Percentiles rank a stretch among this genome's conserved stretches.
phyloP scores from a whole-genome alignment of 2,329 filamentous ascomycete genomes.

The Scopulariopsis brevicaulis region DNA sequence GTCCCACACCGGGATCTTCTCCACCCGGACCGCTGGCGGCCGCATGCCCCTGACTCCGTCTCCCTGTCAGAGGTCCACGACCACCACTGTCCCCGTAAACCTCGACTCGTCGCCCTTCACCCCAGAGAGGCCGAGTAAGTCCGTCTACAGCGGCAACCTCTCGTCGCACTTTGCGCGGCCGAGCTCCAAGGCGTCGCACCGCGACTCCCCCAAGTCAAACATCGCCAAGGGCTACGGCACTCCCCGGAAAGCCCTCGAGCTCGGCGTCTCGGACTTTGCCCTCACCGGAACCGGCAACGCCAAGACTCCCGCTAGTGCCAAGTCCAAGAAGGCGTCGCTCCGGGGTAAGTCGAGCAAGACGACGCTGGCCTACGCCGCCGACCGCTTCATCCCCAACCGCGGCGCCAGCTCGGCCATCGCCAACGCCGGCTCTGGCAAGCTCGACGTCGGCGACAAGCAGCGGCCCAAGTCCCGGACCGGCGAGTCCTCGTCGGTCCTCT shows the following conservation, averaged over 20 bases:
- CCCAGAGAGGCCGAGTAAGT: slow-evolving; percentile 58
- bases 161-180: slow-evolving; percentile 66
- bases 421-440: slow-evolving; percentile 73
- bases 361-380: slow-evolving; percentile 67
- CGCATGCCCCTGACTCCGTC: slow-evolving; percentile 92
- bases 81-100: slow-evolving; percentile 35
- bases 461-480: slow-evolving; percentile 58
- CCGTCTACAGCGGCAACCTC: slow-evolving; percentile 71
- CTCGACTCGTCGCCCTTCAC: slow-evolving; percentile 66
- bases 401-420: slow-evolving; percentile 78
- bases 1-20: slow-evolving; percentile 89
- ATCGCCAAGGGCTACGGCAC: slow-evolving; percentile 67
- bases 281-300: slow-evolving; percentile 68
- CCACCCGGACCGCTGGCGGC: slow-evolving; percentile 82
- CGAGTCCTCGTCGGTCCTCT: slow-evolving; percentile 66
- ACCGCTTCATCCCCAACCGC: slow-evolving; percentile 95
- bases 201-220: slow-evolving; percentile 93
- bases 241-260: slow-evolving; percentile 72
- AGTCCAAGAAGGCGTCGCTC: slow-evolving; percentile 42
- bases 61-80: slow-evolving; percentile 55
- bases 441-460: slow-evolving; percentile 58
- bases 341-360: slow-evolving; percentile 60
- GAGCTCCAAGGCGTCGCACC: slow-evolving; percentile 53
- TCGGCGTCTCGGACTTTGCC: slow-evolving; percentile 86
- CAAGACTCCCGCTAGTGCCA: slow-evolving; percentile 48